These are phyloP conservation scores for Phytopythium kandeliae DNA, from an alignment of 352 stramenopile genomes.

Conservation along the genomic window DNA sequence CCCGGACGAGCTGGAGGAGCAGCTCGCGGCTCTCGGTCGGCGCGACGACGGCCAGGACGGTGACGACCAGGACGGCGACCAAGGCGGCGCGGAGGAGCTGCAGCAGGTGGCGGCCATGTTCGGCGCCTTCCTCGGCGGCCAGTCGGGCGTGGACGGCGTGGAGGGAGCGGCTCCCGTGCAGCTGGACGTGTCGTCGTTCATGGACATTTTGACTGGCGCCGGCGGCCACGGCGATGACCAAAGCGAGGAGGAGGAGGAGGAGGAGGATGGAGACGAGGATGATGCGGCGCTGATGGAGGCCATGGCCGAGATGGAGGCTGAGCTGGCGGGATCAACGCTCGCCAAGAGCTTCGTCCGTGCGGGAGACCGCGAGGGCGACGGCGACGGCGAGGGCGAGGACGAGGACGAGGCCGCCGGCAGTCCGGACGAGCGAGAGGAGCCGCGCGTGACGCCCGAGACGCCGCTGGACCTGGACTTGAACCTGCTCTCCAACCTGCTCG, in stretches of 20 bases:
- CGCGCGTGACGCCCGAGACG: constrained; percentile 17
- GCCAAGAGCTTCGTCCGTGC: constrained; percentile 48
- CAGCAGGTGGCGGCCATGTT: constrained; percentile 73
- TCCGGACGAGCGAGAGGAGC: not conserved
- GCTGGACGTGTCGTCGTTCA: constrained; percentile 65
- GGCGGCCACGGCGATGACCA: constrained; percentile 9
- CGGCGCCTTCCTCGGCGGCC: constrained; percentile 55
- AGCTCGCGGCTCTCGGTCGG: constrained; percentile 27
- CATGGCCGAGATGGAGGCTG: constrained; percentile 76
- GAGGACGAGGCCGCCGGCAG: not conserved
- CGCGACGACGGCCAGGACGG: constrained; percentile 2
- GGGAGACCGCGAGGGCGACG: not conserved
- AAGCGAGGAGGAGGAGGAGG: constrained; percentile 23
- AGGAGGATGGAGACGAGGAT: constrained; percentile 24
- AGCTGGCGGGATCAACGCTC: constrained; percentile 48
- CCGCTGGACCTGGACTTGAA: constrained; percentile 80
- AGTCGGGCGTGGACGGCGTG: constrained; percentile 67
- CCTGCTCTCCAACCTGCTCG: constrained; percentile 75
- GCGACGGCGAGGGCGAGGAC: constrained; percentile 11
- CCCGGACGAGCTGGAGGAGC: constrained; percentile 65
- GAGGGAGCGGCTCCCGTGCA: constrained; percentile 44
- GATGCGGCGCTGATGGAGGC: constrained; percentile 39
- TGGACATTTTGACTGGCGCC: constrained; percentile 47
- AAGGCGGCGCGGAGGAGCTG: constrained; percentile 52
- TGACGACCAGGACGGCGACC: constrained; percentile 10